These are phyloP conservation scores for Leccinum griseonigrum DNA, from an alignment of 1,284 basidiomycete genomes.

Conservation along the genomic window DNA sequence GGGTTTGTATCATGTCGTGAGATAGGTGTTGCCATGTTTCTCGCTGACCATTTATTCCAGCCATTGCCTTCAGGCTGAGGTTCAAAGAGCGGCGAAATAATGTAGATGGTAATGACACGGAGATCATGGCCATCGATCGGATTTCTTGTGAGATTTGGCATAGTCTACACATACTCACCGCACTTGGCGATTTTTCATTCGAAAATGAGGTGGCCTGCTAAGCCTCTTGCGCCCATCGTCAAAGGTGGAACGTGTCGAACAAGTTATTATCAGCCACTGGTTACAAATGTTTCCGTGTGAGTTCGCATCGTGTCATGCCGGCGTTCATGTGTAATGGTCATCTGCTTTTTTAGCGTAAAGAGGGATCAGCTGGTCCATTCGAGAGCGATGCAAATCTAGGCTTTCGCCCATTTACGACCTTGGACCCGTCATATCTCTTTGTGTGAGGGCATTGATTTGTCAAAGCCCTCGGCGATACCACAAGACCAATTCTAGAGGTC, in stretches of 20 bases:
- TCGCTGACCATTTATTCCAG: background rate
- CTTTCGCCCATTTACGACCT: background rate
- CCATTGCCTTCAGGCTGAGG: slow-evolving; percentile 9
- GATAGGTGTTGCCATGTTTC: background rate
- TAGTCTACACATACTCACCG: slow-evolving; percentile 10
- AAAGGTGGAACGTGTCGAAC: slow-evolving; percentile 10
- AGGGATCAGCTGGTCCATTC: slow-evolving; percentile 3
- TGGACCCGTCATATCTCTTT: background rate
- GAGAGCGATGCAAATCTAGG: background rate
- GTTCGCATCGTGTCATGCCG: background rate
- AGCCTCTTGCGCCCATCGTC: slow-evolving; percentile 1
- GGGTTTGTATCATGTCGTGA: background rate
- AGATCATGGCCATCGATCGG: slow-evolving; percentile 25
- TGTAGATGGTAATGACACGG: slow-evolving; percentile 15
- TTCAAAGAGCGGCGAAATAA: slow-evolving; percentile 13
- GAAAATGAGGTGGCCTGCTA: slow-evolving; percentile 12
- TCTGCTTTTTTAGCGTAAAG: slow-evolving; percentile 13
- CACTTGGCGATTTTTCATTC: slow-evolving; percentile 28
- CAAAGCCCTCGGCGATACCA: slow-evolving; percentile 19
- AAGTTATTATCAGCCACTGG: slow-evolving; percentile 2
- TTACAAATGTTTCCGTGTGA: slow-evolving; percentile 11
- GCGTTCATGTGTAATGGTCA: background rate
- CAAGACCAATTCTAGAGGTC: background rate
- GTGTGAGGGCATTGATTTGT: slow-evolving; percentile 9
- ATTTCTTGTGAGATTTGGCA: slow-evolving; percentile 15